These are phyloP conservation scores for Logfia minima DNA, from an alignment of 129 eudicot species.

Conservation along the genomic window DNA sequence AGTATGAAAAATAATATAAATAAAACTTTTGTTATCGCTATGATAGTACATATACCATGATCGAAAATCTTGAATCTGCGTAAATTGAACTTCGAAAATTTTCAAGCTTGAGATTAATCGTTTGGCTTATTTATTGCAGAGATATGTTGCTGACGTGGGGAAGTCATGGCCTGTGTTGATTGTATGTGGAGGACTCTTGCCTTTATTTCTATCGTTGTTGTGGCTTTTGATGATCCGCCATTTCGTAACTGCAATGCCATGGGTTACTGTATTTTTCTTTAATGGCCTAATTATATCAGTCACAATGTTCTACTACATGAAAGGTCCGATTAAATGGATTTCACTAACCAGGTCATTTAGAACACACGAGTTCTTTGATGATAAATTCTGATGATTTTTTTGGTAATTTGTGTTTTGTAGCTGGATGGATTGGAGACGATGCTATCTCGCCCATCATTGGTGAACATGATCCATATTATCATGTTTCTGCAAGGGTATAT, in stretches of 20 bases:
- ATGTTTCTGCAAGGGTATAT: slow-evolving; percentile 77
- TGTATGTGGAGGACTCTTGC: slow-evolving; percentile 94
- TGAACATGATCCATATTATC: slow-evolving; percentile 84
- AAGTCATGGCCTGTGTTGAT: slow-evolving; percentile 92
- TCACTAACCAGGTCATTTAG: slow-evolving; percentile 3
- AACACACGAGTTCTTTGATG: slow-evolving; percentile 5
- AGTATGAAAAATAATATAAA: neutral
- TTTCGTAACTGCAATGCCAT: slow-evolving; percentile 90
- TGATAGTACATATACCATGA: neutral
- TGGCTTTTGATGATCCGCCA: slow-evolving; percentile 96
- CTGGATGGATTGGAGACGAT: slow-evolving; percentile 97
- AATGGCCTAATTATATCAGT: slow-evolving; percentile 78
- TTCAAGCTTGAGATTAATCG: slow-evolving; percentile 21
- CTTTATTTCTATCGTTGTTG: slow-evolving; percentile 72
- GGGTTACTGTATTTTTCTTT: slow-evolving; percentile 81
- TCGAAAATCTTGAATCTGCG: neutral
- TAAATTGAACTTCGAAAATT: neutral
- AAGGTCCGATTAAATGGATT: slow-evolving; percentile 57
- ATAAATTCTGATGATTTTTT: neutral
- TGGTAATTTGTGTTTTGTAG: slow-evolving; percentile 35
- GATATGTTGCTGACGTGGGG: slow-evolving; percentile 95
- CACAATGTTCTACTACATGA: slow-evolving; percentile 80
- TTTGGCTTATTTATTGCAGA: slow-evolving; percentile 49
- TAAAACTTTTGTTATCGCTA: neutral
- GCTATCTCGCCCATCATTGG: slow-evolving; percentile 95